These are phyloP conservation scores for Acanthamoeba sp. DNA, from an alignment of 208 protist species.

Conservation along the genomic window DNA sequence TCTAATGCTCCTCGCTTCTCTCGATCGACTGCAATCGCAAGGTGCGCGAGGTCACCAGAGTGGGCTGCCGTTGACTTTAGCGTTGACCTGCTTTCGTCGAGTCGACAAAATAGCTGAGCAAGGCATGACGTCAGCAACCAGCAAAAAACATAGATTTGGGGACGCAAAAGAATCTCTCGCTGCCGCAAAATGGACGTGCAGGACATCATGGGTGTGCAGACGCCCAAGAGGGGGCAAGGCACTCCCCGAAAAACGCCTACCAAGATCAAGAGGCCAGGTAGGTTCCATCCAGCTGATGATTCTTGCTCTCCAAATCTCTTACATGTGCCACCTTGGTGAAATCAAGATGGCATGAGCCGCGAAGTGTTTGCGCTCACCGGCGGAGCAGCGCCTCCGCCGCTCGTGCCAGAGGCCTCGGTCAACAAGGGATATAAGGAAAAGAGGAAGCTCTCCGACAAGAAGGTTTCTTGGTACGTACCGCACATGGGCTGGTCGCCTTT, in stretches of 20 bases:
- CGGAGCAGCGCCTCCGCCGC: constrained; percentile 3
- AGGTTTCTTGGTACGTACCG: constrained; percentile 15
- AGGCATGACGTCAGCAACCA: constrained; percentile 7
- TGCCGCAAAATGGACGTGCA: constrained; percentile 62
- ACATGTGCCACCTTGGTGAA: neutral
- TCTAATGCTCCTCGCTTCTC: neutral
- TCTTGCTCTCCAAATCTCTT: neutral
- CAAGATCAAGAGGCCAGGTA: constrained; percentile 48
- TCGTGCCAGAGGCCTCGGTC: neutral
- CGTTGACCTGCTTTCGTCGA: constrained; percentile 30
- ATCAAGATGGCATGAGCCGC: constrained; percentile 69
- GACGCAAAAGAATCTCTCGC: neutral
- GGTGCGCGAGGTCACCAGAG: neutral
- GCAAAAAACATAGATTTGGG: neutral
- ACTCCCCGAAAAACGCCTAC: neutral
- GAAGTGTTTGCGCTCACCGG: constrained; percentile 73
- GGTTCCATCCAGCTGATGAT: too few relatives aligned
- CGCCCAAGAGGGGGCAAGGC: constrained; percentile 38
- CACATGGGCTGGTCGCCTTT: too few relatives aligned
- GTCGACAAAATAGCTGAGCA: neutral
- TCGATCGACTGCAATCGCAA: neutral
- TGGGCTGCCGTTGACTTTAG: neutral
- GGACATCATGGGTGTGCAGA: constrained; percentile 71
- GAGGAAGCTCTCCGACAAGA: constrained; percentile 18
- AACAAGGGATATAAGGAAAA: constrained; percentile 73